Percentiles rank a stretch among this genome's conserved stretches.
These are phyloP conservation scores for Triticum timopheevii DNA, from an alignment of 176 grass and related monocot species.

Conservation along the genomic window DNA sequence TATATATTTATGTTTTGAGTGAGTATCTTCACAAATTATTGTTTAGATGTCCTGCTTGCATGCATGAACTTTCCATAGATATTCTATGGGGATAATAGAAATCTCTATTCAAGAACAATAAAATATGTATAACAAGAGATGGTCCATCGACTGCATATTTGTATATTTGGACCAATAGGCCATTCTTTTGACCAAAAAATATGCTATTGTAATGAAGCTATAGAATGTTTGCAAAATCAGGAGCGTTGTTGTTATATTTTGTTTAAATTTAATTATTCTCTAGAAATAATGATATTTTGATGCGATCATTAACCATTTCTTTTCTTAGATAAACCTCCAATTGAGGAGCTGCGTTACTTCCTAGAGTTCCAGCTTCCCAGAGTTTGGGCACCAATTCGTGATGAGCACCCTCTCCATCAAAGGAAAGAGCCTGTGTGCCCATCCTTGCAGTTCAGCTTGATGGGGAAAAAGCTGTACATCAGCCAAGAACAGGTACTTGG, in stretches of 20 bases:
- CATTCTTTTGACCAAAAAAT: neutral
- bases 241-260: neutral
- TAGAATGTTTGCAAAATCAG: neutral
- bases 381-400: conserved; percentile 64
- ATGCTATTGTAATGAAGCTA: neutral
- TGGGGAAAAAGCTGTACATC: conserved; percentile 68
- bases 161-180: neutral
- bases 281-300: neutral
- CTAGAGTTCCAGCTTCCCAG: conserved; percentile 68
- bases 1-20: neutral
- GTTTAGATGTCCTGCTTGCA: neutral
- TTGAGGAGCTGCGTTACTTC: conserved; percentile 75
- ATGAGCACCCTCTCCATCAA: conserved; percentile 47
- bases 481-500: conserved; percentile 49
- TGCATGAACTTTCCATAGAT: neutral
- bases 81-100: neutral
- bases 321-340: conserved; percentile 68
- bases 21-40: conserved; percentile 6
- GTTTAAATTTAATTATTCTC: neutral
- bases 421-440: conserved; percentile 75
- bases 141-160: neutral
- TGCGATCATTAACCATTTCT: neutral
- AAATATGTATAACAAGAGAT: neutral
- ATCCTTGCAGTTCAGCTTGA: conserved; percentile 69
- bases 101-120: neutral